Conservation (phyloP, 805 yeast species). For the Torulaspora maleeae region DNA sequence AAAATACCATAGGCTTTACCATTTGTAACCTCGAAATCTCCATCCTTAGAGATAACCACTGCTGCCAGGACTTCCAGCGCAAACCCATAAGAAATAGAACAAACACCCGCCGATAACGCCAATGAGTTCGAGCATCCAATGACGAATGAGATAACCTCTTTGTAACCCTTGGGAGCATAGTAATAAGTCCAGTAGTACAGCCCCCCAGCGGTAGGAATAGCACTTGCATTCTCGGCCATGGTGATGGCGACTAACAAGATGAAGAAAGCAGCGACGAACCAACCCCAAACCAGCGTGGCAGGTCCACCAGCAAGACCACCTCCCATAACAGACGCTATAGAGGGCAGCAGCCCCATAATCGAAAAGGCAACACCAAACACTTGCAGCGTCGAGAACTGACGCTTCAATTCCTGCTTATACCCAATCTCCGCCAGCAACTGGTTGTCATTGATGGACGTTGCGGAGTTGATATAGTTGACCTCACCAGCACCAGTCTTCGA, state of each 20-base stretch:
- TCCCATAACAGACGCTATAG: slow-evolving; percentile 52
- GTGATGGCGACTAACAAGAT: slow-evolving; percentile 56
- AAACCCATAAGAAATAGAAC: slow-evolving; percentile 67
- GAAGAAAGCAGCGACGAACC: slow-evolving; percentile 52
- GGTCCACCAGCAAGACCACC: slow-evolving; percentile 60
- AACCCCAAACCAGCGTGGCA: slow-evolving; percentile 61
- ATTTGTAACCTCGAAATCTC: slow-evolving; percentile 49
- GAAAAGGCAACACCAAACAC: slow-evolving; percentile 69
- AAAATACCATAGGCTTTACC: slow-evolving; percentile 60
- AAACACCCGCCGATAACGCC: slow-evolving; percentile 61
- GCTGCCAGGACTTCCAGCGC: slow-evolving; percentile 56
- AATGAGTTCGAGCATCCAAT: slow-evolving; percentile 66
- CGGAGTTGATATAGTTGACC: slow-evolving; percentile 26
- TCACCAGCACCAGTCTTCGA: slow-evolving; percentile 27
- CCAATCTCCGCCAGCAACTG: slow-evolving; percentile 45
- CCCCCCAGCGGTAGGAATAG: slow-evolving; percentile 75
- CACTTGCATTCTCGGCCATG: slow-evolving; percentile 62
- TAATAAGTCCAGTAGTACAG: slow-evolving; percentile 64
- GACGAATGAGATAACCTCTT: slow-evolving; percentile 53
- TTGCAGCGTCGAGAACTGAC: slow-evolving; percentile 57
- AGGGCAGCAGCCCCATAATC: slow-evolving; percentile 67
- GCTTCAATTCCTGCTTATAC: slow-evolving; percentile 60
- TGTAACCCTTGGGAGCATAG: slow-evolving; percentile 53
- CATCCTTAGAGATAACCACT: slow-evolving; percentile 51
- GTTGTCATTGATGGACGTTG: slow-evolving; percentile 19